phyloP scores from a whole-genome alignment of 2,329 filamentous ascomycete genomes.

The Rutstroemia sp. region DNA sequence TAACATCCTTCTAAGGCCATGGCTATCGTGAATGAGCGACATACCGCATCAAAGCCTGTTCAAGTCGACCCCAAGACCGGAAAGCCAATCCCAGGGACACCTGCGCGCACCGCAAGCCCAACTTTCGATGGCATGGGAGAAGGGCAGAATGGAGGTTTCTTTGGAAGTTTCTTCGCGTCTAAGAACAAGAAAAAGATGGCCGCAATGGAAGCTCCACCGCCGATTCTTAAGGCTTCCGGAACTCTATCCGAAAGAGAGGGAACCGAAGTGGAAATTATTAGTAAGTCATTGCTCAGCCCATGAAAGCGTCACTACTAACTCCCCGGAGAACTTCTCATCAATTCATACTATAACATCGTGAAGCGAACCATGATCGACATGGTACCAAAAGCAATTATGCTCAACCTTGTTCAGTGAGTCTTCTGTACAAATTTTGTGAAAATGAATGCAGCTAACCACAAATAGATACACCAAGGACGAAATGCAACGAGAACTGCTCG shows the following conservation, averaged over 20 bases:
- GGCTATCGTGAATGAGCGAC: slow-evolving; percentile 94
- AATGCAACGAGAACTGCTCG: slow-evolving; percentile 94
- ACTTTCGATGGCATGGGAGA: slow-evolving; percentile 49
- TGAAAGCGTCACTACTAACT: slow-evolving; percentile 14
- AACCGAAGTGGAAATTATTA: slow-evolving; percentile 97
- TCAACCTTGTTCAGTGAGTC: slow-evolving; percentile 87
- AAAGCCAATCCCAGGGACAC: slow-evolving; percentile 73
- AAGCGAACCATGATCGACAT: slow-evolving; percentile 99
- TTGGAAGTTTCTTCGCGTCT: slow-evolving; percentile 95
- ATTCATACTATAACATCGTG: slow-evolving; percentile 97
- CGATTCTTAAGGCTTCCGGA: slow-evolving; percentile 88
- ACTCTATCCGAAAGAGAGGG: slow-evolving; percentile 89
- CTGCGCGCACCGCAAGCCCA: slow-evolving; percentile 69
- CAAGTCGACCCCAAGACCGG: slow-evolving; percentile 98
- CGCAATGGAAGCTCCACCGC: slow-evolving; percentile 94
- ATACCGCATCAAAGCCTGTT: slow-evolving; percentile 73
- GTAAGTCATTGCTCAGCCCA: slow-evolving; percentile 44
- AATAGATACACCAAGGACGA: slow-evolving; percentile 87
- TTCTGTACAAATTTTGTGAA: neutral
- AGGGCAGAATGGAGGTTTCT: slow-evolving; percentile 70
- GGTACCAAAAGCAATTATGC: slow-evolving; percentile 99
- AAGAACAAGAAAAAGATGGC: slow-evolving; percentile 99
- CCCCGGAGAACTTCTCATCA: slow-evolving; percentile 75
- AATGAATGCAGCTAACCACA: slow-evolving; percentile 10
- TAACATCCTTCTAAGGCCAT: slow-evolving; percentile 55